A percentile compares a stretch with the other conserved stretches of the same genome.
Conservation (phyloP, 805 yeast genomes). For the Suhomyces tanzawaensis region DNA sequence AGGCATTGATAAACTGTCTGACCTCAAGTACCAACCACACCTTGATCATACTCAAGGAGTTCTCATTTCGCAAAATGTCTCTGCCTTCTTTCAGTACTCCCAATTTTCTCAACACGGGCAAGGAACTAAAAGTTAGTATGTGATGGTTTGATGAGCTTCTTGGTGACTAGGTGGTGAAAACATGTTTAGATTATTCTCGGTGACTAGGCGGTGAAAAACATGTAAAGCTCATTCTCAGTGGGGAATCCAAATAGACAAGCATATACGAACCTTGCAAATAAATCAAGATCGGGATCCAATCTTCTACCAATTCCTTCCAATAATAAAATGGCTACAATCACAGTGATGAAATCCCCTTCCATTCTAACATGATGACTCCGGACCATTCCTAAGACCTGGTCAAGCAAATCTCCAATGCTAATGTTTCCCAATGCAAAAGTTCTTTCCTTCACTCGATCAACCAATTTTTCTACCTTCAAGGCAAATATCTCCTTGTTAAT, state of each 20-base stretch:
- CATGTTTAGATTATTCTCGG: too few species aligned
- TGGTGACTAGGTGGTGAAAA: too few species aligned
- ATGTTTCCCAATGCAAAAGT: conserved; percentile 92
- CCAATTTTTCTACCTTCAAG: conserved; percentile 78
- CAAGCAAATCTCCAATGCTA: conserved; percentile 86
- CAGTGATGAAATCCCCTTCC: conserved; percentile 97
- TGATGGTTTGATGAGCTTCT: background rate
- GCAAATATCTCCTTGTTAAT: conserved; percentile 83
- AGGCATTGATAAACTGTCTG: conserved; percentile 79
- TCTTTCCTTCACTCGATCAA: conserved; percentile 73
- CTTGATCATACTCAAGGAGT: conserved; percentile 76
- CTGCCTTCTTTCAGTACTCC: conserved; percentile 68
- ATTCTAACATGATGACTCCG: conserved; percentile 91
- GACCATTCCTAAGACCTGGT: conserved; percentile 87
- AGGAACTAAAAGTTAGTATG: conserved; percentile 49
- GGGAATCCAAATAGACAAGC: conserved; percentile 41
- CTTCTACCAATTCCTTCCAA: conserved; percentile 95
- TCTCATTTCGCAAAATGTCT: conserved; percentile 52
- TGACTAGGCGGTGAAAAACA: conserved; percentile 10
- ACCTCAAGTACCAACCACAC: conserved; percentile 91
- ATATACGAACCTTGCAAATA: conserved; percentile 92
- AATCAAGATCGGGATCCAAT: conserved; percentile 86
- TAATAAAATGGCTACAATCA: conserved; percentile 86
- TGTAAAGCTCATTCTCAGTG: conserved; percentile 25
- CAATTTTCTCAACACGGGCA: conserved; percentile 81